phyloP scores from a whole-genome alignment of 495 filamentous ascomycete genomes.

The Collariella sp. region DNA sequence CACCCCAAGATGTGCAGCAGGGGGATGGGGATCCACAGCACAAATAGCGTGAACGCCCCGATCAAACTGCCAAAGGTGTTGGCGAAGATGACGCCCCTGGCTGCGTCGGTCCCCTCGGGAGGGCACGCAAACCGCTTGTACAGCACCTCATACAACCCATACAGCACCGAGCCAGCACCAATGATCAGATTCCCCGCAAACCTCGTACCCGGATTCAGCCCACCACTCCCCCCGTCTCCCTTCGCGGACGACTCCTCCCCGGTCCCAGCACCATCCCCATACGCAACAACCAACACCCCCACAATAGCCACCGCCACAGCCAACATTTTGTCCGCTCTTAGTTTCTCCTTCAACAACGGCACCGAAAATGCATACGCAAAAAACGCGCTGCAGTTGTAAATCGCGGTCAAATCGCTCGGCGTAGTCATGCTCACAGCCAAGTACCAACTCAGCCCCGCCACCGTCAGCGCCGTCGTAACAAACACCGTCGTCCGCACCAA shows the following conservation, averaged over 20 bases:
- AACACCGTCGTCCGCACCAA: slow-evolving; percentile 69
- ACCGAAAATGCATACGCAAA: slow-evolving; percentile 96
- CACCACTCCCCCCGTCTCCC: not conserved
- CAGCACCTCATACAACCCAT: slow-evolving; percentile 93
- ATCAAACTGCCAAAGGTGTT: slow-evolving; percentile 84
- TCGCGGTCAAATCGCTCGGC: slow-evolving; percentile 85
- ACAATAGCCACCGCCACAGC: slow-evolving; percentile 77
- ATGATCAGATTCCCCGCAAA: slow-evolving; percentile 84
- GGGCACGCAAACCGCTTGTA: slow-evolving; percentile 92
- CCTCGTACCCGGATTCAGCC: slow-evolving; percentile 37
- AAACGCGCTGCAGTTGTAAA: slow-evolving; percentile 98
- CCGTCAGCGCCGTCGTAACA: slow-evolving; percentile 76
- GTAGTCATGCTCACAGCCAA: slow-evolving; percentile 88
- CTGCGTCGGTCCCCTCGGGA: slow-evolving; percentile 74
- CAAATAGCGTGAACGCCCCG: slow-evolving; percentile 69
- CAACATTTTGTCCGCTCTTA: slow-evolving; percentile 70
- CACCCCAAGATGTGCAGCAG: slow-evolving; percentile 66
- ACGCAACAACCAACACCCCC: slow-evolving; percentile 86
- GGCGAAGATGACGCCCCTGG: slow-evolving; percentile 82
- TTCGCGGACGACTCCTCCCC: slow-evolving; percentile 16
- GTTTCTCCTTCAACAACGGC: slow-evolving; percentile 72
- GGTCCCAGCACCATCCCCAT: slow-evolving; percentile 54
- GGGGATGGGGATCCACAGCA: slow-evolving; percentile 89
- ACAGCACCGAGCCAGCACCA: slow-evolving; percentile 84
- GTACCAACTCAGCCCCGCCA: slow-evolving; percentile 94